A percentile compares a stretch with the other conserved stretches of the same genome.
These are phyloP conservation scores for Colletotrichum brevisporum DNA, from an alignment of 2,329 filamentous ascomycete species.

Conservation along the genomic window DNA sequence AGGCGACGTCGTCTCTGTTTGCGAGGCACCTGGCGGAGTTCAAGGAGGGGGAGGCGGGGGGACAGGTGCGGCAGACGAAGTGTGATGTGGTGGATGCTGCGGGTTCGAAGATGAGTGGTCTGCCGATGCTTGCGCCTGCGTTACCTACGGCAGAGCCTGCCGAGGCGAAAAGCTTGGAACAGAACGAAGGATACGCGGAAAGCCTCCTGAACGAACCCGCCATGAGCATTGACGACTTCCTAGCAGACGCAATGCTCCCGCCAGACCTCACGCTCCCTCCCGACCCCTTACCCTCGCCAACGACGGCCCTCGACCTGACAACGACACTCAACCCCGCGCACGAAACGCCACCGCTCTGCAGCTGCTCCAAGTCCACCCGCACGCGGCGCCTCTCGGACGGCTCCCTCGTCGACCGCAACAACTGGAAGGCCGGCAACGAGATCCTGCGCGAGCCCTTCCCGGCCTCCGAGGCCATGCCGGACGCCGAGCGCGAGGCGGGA, in stretches of 20 bases:
- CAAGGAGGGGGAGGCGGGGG: background rate
- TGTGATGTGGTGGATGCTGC: background rate
- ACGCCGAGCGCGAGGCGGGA: conserved; percentile 43
- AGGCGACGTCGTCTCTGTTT: background rate
- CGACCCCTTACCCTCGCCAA: background rate
- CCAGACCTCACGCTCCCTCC: too few relatives aligned
- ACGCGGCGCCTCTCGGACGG: conserved; percentile 21
- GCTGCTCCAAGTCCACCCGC: background rate
- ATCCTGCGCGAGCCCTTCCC: conserved; percentile 24
- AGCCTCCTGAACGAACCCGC: too few relatives aligned
- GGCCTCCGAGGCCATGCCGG: conserved; percentile 34
- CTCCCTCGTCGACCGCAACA: conserved; percentile 39
- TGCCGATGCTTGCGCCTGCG: background rate
- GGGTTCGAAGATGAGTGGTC: too few relatives aligned
- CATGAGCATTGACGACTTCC: too few relatives aligned
- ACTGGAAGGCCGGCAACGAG: conserved; percentile 47
- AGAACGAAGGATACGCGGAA: too few relatives aligned
- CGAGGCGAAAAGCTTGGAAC: too few relatives aligned
- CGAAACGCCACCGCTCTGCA: background rate
- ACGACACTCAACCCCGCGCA: background rate
- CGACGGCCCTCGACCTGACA: background rate
- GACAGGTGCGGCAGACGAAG: background rate
- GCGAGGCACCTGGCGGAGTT: background rate
- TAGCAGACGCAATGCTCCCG: too few relatives aligned
- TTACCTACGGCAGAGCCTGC: too few relatives aligned